These are phyloP conservation scores for Tolypocladium amazonense DNA, from an alignment of 2,329 filamentous ascomycete species.

Conservation along the genomic window DNA sequence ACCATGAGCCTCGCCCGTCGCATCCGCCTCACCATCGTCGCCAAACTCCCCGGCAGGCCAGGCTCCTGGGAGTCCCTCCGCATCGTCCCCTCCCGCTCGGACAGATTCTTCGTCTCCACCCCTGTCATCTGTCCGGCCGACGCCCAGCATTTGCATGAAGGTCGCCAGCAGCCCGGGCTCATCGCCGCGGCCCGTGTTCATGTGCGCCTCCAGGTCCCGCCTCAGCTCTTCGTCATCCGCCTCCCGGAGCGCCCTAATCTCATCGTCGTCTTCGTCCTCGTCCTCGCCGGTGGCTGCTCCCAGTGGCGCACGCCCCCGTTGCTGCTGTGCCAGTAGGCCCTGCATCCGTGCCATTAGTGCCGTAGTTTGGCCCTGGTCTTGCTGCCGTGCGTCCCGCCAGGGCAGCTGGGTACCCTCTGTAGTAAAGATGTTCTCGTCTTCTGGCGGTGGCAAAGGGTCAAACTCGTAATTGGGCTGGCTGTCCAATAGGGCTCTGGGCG, in stretches of 20 bases:
- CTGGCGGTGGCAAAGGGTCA: slow-evolving; percentile 67
- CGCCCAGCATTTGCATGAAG: slow-evolving; percentile 15
- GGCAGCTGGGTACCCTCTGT: slow-evolving; percentile 29
- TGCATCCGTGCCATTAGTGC: slow-evolving; percentile 17
- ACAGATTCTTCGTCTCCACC: slow-evolving; percentile 3
- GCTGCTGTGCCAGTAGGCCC: slow-evolving; percentile 15
- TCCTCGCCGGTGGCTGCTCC: background rate
- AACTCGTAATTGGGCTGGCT: slow-evolving; percentile 62
- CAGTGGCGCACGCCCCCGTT: slow-evolving; percentile 5
- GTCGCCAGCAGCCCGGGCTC: slow-evolving; percentile 15
- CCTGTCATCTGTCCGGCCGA: slow-evolving; percentile 6
- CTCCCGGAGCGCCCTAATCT: slow-evolving; percentile 11
- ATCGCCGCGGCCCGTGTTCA: slow-evolving; percentile 11
- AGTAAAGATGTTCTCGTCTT: slow-evolving; percentile 41
- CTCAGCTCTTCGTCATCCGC: slow-evolving; percentile 21
- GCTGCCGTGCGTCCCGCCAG: slow-evolving; percentile 23
- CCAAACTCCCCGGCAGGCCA: slow-evolving; percentile 20
- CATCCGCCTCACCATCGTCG: background rate
- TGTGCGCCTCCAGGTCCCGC: slow-evolving; percentile 18
- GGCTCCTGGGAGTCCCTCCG: slow-evolving; percentile 17
- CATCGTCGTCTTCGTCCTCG: slow-evolving; percentile 16
- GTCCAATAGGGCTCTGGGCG: slow-evolving; percentile 56
- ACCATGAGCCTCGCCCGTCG: background rate
- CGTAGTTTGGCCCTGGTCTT: slow-evolving; percentile 5
- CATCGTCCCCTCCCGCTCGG: slow-evolving; percentile 3